Evolutionary conservation across 2,329 filamentous ascomycete genomes (phyloP).

Genomic region (Sclerotinia trifoliorum): DNA sequence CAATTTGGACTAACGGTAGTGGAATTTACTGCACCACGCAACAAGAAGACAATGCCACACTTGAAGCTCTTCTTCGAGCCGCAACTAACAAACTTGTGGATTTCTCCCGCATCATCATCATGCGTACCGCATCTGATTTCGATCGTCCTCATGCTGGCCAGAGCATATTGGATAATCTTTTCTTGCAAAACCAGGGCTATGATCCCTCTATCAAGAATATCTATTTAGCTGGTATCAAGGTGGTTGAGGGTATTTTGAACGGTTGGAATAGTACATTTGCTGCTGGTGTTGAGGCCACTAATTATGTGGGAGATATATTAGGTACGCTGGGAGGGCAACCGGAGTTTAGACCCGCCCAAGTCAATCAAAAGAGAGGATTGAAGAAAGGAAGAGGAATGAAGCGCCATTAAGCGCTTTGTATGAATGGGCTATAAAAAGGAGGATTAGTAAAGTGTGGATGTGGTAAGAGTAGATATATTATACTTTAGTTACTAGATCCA

Average conservation of each 20-base stretch:
- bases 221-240: constrained; percentile 61
- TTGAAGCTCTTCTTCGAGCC: constrained; percentile 62
- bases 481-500: not conserved
- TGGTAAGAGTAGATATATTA: not conserved
- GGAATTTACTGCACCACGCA: constrained; percentile 67
- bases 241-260: constrained; percentile 58
- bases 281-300: constrained; percentile 54
- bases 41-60: constrained; percentile 68
- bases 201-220: constrained; percentile 61
- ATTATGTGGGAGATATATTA: constrained; percentile 70
- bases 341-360: constrained; percentile 18
- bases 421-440: not conserved
- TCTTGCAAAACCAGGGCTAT: constrained; percentile 48
- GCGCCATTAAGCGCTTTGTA: not conserved
- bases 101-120: constrained; percentile 63
- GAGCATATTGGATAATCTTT: constrained; percentile 56
- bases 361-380: constrained; percentile 8
- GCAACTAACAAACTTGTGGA: constrained; percentile 57
- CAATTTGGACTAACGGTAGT: constrained; percentile 62
- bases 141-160: constrained; percentile 62
- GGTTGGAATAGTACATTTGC: constrained; percentile 60
- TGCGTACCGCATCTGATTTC: constrained; percentile 67
- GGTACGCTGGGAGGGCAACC: constrained; percentile 59
- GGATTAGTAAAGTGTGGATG: not conserved
- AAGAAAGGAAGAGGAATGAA: not conserved